Evolutionary conservation across 768 basidiomycete genomes (phyloP).

Genomic region (Mycena chlorophos): DNA sequence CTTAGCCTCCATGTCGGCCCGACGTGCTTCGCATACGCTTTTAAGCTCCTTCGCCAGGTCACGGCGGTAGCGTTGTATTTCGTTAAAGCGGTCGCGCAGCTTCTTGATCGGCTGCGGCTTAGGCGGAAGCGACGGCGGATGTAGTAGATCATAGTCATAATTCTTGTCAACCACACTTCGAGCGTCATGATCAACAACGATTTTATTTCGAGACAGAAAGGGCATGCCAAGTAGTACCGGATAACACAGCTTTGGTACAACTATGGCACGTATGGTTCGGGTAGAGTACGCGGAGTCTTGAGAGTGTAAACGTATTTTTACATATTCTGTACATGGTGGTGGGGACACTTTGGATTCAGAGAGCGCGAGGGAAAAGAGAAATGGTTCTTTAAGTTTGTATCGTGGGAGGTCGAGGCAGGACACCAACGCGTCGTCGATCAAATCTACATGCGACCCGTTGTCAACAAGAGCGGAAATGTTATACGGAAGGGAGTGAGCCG

Average conservation of each 20-base stretch:
- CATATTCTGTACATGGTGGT: neutral
- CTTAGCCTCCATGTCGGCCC: too few species aligned
- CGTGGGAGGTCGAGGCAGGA: neutral
- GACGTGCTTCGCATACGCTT: neutral
- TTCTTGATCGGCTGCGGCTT: neutral
- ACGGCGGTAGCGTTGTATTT: neutral
- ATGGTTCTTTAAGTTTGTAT: neutral
- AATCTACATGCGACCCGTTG: neutral
- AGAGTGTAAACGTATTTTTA: neutral
- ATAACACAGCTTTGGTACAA: neutral
- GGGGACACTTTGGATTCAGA: neutral
- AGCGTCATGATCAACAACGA: neutral
- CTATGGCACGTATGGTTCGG: neutral
- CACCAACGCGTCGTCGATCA: neutral
- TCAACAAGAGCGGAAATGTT: neutral
- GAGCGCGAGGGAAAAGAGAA: neutral
- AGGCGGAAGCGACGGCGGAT: neutral
- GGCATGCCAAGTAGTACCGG: neutral
- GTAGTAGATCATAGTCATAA: neutral
- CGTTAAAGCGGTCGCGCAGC: constrained; percentile 18
- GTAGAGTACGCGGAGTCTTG: neutral
- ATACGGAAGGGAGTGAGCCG: neutral
- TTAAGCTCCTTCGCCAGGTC: neutral
- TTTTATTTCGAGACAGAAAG: neutral
- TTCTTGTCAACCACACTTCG: neutral